Conservation (phyloP, 495 filamentous ascomycete genomes). For the Elasticomyces elasticus region DNA sequence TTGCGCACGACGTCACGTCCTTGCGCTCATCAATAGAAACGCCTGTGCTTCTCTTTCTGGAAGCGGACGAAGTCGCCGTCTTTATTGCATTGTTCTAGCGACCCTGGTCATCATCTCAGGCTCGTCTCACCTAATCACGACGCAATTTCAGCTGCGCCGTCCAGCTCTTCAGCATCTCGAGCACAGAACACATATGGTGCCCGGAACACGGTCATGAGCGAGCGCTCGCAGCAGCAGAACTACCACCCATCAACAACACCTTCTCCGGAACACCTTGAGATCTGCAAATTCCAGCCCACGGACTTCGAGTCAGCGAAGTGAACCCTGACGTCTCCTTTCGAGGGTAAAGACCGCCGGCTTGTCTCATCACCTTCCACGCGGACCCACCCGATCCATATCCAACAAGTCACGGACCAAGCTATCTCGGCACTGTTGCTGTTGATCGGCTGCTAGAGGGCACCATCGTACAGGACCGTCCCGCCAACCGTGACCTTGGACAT, state of each 20-base stretch:
- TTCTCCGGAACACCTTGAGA: too few species aligned
- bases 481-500: conserved; percentile 14
- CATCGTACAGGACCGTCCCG: conserved; percentile 15
- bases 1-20: conserved; percentile 5
- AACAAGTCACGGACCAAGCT: conserved; percentile 11
- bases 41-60: conserved; percentile 14
- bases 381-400: neutral
- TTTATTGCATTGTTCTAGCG: conserved; percentile 8
- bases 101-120: neutral
- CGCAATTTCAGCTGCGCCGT: neutral
- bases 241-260: neutral
- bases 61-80: conserved; percentile 2
- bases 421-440: conserved; percentile 18
- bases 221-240: neutral
- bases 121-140: conserved; percentile 8
- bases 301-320: conserved; percentile 7
- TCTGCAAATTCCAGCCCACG: neutral
- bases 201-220: neutral
- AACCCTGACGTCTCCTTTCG: conserved; percentile 9
- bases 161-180: neutral
- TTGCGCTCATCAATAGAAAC: neutral
- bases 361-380: conserved; percentile 17
- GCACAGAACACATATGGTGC: neutral
- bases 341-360: neutral
- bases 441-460: conserved; percentile 16